Evolutionary conservation across 805 yeast species (phyloP), one percentile per base, ranked within the genome.

Genomic region (Kregervanrija delftensis): DNA sequence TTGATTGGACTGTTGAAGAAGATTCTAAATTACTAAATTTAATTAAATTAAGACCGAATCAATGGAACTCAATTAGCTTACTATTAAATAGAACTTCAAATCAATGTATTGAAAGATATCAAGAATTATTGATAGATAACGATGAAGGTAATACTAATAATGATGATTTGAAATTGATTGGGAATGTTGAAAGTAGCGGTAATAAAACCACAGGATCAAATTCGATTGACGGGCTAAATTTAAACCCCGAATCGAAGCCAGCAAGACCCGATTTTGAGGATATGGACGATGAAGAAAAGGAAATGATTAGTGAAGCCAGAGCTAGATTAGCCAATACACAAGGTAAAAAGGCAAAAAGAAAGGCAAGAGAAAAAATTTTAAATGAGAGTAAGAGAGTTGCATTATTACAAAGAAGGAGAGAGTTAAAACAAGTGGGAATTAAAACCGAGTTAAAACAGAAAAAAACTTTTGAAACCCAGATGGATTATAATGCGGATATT

Each of bases 281-380:
- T 28, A 67, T 88, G 72, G 90, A 82, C 46, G 96, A 88, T 37
- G 96, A 87, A 47, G 96, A 91, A 56, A 67, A 76, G 45, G 97
- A 91, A 60, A 88, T 90, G 96, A 63, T 90, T 8, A 79, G 87
- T n/a, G 99, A 93, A 59, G 99, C 99, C 1, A 75, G 83, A 40
- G 96, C 96, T 1, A 75, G 99, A 53, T 67, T 91, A 50, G 86
- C 95, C 11, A 90, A 88, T 55, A 89, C 97, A 0, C 88, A 85
- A 60, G 99, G 98, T 48, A 89, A 90, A 53, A 91, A 91, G 63
- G 96, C 97, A 0, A 86, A 90, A 47, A 66, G 98, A 47, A 88
- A 90, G 58, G 86, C 83, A 2, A 70, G 97, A 46, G 98, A 91
- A 59, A 68, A 93, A 41, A 73, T 86, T 75, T 66, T 88, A 38